These are phyloP conservation scores for Xylariaceae sp. DNA, from an alignment of 2,329 filamentous ascomycete species.

Conservation along the genomic window DNA sequence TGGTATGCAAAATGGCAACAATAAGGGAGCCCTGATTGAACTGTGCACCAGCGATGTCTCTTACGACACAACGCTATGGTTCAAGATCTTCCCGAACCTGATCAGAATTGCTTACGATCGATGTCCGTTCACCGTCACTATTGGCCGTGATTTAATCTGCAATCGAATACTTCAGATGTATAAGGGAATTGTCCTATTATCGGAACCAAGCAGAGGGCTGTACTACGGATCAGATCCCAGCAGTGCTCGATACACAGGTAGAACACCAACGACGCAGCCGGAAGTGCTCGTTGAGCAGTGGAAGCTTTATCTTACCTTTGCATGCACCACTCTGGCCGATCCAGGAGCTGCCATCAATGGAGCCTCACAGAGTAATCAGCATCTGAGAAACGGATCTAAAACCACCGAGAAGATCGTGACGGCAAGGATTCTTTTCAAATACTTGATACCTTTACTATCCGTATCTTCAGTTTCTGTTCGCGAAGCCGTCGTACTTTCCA, in stretches of 20 bases:
- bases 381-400: conserved; percentile 77
- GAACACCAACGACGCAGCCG: conserved; percentile 67
- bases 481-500: conserved; percentile 83
- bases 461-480: conserved; percentile 76
- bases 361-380: conserved; percentile 58
- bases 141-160: conserved; percentile 88
- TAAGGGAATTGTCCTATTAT: conserved; percentile 71
- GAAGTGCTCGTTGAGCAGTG: conserved; percentile 93
- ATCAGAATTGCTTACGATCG: conserved; percentile 86
- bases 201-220: conserved; percentile 64
- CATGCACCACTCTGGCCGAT: conserved; percentile 89
- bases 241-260: conserved; percentile 45
- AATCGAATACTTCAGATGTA: conserved; percentile 93
- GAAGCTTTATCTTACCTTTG: conserved; percentile 96
- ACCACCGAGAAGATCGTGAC: conserved; percentile 77
- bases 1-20: conserved; percentile 78
- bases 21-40: conserved; percentile 83
- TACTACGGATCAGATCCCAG: conserved; percentile 59
- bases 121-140: conserved; percentile 85
- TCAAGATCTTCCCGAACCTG: conserved; percentile 95
- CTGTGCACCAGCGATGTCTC: conserved; percentile 93
- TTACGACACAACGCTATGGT: conserved; percentile 94
- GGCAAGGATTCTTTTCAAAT: conserved; percentile 83
- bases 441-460: conserved; percentile 81
- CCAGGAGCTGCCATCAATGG: conserved; percentile 62